Conservation (phyloP, 1,284 basidiomycete species). For the Naganishia liquefaciens region DNA sequence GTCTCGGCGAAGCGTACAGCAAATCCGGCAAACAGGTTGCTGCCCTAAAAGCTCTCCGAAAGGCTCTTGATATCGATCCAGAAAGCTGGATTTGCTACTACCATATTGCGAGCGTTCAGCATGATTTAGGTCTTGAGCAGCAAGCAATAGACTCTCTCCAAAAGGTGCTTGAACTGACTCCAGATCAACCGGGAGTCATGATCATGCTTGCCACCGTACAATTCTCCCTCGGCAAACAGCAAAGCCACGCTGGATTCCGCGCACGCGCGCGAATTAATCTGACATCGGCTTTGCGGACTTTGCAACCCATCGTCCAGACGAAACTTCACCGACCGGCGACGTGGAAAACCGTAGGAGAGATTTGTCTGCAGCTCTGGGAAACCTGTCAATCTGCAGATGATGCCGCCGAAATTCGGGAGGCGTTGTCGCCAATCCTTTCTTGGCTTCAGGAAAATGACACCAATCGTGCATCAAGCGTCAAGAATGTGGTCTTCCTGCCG, state of each 20-base stretch:
- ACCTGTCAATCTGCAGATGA: conserved; percentile 47
- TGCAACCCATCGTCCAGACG: conserved; percentile 17
- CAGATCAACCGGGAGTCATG: conserved; percentile 70
- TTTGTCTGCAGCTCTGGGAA: conserved; percentile 65
- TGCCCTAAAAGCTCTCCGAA: conserved; percentile 80
- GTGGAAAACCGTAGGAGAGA: conserved; percentile 87
- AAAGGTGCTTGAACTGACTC: conserved; percentile 62
- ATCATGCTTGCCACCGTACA: conserved; percentile 73
- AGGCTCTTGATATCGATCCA: conserved; percentile 68
- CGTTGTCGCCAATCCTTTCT: conserved; percentile 45
- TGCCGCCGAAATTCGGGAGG: conserved; percentile 38
- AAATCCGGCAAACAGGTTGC: conserved; percentile 84
- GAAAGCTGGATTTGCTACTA: conserved; percentile 82
- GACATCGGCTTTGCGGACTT: conserved; percentile 35
- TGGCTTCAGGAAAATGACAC: conserved; percentile 48
- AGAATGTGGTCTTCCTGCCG: conserved; percentile 41
- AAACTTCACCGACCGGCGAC: conserved; percentile 68
- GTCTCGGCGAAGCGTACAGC: conserved; percentile 88
- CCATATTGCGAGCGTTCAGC: conserved; percentile 81
- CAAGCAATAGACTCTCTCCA: conserved; percentile 72
- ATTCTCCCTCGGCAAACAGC: conserved; percentile 68
- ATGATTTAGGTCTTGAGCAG: conserved; percentile 72
- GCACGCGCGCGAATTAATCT: conserved; percentile 65
- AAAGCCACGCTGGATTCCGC: conserved; percentile 69
- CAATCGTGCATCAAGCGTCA: conserved; percentile 44